Evolutionary conservation across 2,329 filamentous ascomycete species (phyloP).

Genomic region (Phialophora macrospora): DNA sequence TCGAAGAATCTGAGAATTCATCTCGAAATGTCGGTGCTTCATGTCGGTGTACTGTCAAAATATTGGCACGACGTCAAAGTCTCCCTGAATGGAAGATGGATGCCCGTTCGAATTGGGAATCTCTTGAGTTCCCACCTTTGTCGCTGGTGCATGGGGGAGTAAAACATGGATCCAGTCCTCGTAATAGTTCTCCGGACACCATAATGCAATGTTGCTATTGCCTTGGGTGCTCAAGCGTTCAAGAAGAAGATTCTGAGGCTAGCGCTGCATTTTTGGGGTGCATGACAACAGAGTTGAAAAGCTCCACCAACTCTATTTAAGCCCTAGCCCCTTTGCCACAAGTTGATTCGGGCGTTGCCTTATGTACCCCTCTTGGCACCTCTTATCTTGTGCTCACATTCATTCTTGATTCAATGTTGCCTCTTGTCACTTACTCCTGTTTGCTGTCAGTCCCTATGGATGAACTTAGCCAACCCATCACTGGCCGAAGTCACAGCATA

Average conservation of each 20-base stretch:
- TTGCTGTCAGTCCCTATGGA: background rate
- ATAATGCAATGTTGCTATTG: too few species aligned
- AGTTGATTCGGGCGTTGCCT: background rate
- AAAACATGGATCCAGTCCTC: too few species aligned
- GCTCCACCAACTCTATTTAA: background rate
- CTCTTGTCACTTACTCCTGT: background rate
- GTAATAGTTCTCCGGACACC: too few species aligned
- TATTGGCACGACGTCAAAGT: too few species aligned
- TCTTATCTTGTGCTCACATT: background rate
- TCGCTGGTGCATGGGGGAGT: too few species aligned
- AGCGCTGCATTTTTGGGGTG: background rate
- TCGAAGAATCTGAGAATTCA: background rate
- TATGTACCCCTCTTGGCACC: background rate
- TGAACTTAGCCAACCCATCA: slow-evolving; percentile 2
- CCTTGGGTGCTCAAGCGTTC: too few species aligned
- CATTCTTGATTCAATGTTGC: background rate
- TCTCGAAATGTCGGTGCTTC: background rate
- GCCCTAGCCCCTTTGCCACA: background rate
- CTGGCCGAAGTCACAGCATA: background rate
- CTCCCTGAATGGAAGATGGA: too few species aligned
- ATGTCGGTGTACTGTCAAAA: background rate
- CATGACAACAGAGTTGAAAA: background rate
- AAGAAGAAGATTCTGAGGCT: too few species aligned
- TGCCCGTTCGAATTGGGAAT: too few species aligned
- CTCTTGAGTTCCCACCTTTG: too few species aligned